Base-by-base conservation (phyloP, 257 asterid genomes). In the Primulina tabacum region DNA sequence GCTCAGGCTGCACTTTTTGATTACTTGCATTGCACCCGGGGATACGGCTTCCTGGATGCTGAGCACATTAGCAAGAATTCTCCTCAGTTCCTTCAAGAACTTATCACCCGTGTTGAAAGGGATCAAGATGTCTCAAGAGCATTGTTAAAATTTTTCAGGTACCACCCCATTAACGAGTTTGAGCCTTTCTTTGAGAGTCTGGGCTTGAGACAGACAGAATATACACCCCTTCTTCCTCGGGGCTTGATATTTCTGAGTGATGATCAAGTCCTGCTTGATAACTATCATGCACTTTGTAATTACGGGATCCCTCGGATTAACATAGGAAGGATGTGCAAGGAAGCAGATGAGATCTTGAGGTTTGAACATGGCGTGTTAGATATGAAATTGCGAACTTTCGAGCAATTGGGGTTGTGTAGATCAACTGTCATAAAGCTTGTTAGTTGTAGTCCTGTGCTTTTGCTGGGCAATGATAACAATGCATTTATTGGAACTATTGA, bases 121-220 rank as follows among this genome's bases (percentile, higher is more conserved):
- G 94, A 87, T 76, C 84, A 81, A 62, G 90, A 89, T 68, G 84
- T 87, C 14, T 73, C 83, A 0, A 84, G 82, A 75, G 89, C 87
- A 2, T 70, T 93, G 64, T 72, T 92, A 1, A 86, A 72, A 76
- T 87, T 84, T 65, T 82, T 93, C 21, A 81, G 93, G 73, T 93
- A 90, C 55, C 74, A 83, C 72, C 98, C 97, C 12, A 86, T 93
- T 62, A 93, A 93, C 72, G 98, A 93, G 76, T 93, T 89, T 50
- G 98, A 93, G 69, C 98, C 98, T 0, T 93, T 93, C 60, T 82
- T 93, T 4, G 96, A 93, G 84, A 93, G 98, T 69, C 73, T 90
- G 77, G 97, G 98, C n/a, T 84, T 93, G 80, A 82, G 62, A 30
- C 88, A 81, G 0, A 52, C 69, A 5, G 95, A 90, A 53, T 70